Evolutionary conservation across 192 early-diverging fungal genomes (phyloP), one percentile per base, ranked within the genome.

Genomic region (Nowakowskiella sp.): DNA sequence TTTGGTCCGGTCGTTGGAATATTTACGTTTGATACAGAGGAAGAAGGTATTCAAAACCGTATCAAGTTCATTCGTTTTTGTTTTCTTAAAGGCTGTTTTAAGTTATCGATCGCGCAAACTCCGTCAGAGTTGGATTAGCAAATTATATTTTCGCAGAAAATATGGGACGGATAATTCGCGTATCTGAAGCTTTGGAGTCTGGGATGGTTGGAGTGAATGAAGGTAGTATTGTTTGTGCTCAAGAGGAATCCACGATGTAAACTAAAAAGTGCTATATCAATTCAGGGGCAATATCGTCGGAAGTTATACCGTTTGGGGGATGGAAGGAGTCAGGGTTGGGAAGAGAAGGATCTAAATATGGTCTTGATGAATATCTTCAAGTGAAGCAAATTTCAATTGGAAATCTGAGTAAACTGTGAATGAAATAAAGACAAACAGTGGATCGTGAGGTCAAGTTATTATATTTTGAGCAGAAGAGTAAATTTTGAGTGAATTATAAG

Each of bases 131-230:
- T 19, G 93, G 92, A 0, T 67, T 95, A 54, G 86, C 92, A 0
- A 86, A 75, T 1, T 93, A 92, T 70, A 85, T 92, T 58, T 94
- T 76, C 62, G 85, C 86, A 50, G 62, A 77, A 16, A 84, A 90
- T 57, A 58, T 91, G 10, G 64, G 74, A 4, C 79, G 91, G 5
- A 72, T 83, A 55, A 87, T 82, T 76, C 77, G 87, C 7, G 85
- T 95, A 3, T 79, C 89, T 1, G 89, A 93, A 57, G 65, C 66
- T 6, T 51, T 95, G 33, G 81, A 92, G 51, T 76, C 83, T 3
- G 92, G 92, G 31, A 93, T 93, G 83, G 87, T 93, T n/a, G 89
- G 90, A 21, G 76, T 87, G 26, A 95, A 95, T 59, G 81, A 83
- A 1, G 80, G 81, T n/a, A 48, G 54, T 0, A 67, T 88, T n/a